phyloP scores from a whole-genome alignment of 2,329 filamentous ascomycete species.

The Fusarium citri region DNA sequence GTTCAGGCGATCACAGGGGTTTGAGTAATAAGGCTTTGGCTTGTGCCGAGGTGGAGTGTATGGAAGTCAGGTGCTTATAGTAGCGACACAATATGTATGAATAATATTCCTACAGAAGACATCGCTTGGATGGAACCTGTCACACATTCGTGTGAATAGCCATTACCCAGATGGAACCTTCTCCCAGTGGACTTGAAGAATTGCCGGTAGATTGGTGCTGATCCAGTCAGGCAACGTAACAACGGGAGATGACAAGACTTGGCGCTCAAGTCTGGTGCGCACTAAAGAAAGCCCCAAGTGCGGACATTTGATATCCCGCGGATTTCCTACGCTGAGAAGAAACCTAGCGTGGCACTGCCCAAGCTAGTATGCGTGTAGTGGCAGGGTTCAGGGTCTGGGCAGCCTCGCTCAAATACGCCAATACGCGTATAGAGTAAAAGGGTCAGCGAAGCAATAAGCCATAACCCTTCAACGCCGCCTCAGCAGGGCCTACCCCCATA shows the following conservation, averaged over 20 bases:
- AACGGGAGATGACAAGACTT: neutral
- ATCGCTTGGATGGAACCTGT: neutral
- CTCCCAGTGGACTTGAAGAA: neutral
- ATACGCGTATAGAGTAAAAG: neutral
- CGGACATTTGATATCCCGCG: neutral
- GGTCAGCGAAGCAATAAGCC: neutral
- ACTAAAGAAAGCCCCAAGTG: neutral
- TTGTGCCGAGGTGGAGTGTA: neutral
- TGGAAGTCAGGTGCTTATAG: neutral
- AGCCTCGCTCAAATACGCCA: neutral
- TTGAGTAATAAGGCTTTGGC: neutral
- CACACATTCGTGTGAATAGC: neutral
- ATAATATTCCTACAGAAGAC: neutral
- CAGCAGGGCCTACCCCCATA: neutral
- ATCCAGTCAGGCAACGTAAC: neutral
- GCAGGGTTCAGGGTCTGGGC: neutral
- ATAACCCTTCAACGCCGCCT: neutral
- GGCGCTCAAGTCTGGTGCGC: neutral
- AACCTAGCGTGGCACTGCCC: neutral
- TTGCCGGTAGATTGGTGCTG: neutral
- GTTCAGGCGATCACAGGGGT: neutral
- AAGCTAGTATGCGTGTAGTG: neutral
- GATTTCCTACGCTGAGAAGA: neutral
- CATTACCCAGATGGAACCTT: accelerated
- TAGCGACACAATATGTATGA: neutral